Evolutionary conservation across 345 rosid genomes (phyloP).

Genomic region (Bretschneidera sinensis): DNA sequence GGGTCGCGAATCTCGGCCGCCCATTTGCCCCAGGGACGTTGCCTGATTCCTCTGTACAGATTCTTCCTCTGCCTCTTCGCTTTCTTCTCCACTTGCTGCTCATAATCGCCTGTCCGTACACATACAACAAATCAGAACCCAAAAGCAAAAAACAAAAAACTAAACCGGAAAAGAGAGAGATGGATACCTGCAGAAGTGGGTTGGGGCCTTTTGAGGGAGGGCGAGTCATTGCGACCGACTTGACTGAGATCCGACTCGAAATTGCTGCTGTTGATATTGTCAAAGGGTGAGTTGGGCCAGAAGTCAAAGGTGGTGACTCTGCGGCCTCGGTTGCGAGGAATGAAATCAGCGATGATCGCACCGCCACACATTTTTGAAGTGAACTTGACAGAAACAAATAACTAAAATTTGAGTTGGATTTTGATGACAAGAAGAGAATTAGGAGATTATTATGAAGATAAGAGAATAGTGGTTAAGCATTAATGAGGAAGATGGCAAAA

Average conservation of each 20-base stretch:
- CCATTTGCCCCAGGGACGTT: conserved; percentile 97
- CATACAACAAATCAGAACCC: conserved; percentile 16
- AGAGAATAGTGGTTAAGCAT: background rate
- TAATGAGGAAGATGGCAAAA: background rate
- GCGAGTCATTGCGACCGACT: background rate
- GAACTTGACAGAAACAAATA: background rate
- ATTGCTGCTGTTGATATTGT: conserved; percentile 15
- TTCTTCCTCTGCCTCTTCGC: conserved; percentile 72
- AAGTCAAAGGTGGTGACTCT: conserved; percentile 37
- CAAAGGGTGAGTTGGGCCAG: conserved; percentile 46
- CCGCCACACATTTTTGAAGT: conserved; percentile 64
- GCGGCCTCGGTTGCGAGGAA: conserved; percentile 34
- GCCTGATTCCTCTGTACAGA: conserved; percentile 81
- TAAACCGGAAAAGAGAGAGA: background rate
- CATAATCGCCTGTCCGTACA: conserved; percentile 38
- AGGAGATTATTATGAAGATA: background rate
- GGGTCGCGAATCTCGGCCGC: conserved; percentile 98
- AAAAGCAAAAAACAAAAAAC: background rate
- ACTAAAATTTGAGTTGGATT: no score
- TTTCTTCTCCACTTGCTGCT: conserved; percentile 34
- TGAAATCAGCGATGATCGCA: conserved; percentile 47
- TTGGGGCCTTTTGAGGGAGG: conserved; percentile 23
- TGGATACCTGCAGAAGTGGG: conserved; percentile 40
- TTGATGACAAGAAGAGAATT: no score
- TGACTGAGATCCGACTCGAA: conserved; percentile 15